Evolutionary conservation across 306 rosid species (phyloP).

Genomic region (Cicer judaicum): DNA sequence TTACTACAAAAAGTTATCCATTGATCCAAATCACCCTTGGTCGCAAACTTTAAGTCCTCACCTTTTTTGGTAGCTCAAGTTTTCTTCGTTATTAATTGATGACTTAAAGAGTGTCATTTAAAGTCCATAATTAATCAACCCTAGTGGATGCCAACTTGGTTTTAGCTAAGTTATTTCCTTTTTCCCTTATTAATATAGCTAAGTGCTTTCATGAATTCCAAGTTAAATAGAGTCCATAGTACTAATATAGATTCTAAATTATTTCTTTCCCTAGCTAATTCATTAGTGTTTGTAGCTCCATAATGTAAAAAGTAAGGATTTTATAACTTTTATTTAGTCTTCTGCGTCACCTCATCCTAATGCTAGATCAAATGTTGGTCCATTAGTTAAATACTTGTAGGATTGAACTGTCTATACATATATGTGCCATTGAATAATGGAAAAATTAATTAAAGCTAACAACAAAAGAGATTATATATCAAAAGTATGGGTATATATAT

Average conservation of each 20-base stretch:
- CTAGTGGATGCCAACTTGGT: slow-evolving; percentile 32
- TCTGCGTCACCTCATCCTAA: neutral
- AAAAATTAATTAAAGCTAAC: slow-evolving; percentile 39
- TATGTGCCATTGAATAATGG: slow-evolving; percentile 28
- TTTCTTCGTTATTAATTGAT: slow-evolving; percentile 27
- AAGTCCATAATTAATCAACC: slow-evolving; percentile 29
- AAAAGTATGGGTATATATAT: neutral
- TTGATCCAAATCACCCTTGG: slow-evolving; percentile 22
- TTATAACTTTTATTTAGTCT: slow-evolving; percentile 15
- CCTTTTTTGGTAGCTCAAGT: slow-evolving; percentile 49
- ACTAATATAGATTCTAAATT: slow-evolving; percentile 31
- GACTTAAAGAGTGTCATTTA: slow-evolving; percentile 27
- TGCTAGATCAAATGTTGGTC: slow-evolving; percentile 38
- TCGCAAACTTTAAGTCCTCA: slow-evolving; percentile 49
- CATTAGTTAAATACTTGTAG: slow-evolving; percentile 31
- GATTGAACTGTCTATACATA: slow-evolving; percentile 30
- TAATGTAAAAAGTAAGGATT: slow-evolving; percentile 34
- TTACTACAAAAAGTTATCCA: slow-evolving; percentile 7
- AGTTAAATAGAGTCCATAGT: slow-evolving; percentile 25
- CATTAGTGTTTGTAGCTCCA: slow-evolving; percentile 36
- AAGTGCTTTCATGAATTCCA: slow-evolving; percentile 31
- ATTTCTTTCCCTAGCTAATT: neutral
- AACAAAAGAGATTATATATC: neutral
- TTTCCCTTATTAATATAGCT: slow-evolving; percentile 31
- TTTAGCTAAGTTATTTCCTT: slow-evolving; percentile 12